Evolutionary conservation across 352 stramenopile genomes (phyloP).

Genomic region (Blastocystis sp.): DNA sequence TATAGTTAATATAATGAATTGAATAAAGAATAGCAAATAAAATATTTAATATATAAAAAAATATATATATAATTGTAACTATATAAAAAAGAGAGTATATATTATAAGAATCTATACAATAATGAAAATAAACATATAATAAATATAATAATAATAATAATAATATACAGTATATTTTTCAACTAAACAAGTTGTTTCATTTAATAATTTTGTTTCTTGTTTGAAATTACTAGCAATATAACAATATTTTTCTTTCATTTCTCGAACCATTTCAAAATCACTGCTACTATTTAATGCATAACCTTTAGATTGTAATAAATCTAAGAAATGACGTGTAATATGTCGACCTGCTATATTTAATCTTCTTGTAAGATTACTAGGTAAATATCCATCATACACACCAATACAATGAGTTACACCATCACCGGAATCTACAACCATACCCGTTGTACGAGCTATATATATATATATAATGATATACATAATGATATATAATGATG

Average conservation of each 20-base stretch:
- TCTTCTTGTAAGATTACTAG: conserved; percentile 63
- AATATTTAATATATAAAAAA: not conserved
- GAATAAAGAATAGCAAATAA: not conserved
- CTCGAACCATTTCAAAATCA: conserved; percentile 69
- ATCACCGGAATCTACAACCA: conserved; percentile 72
- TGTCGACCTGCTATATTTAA: conserved; percentile 69
- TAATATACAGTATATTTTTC: no score
- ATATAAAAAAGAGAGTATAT: not conserved
- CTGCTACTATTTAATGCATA: conserved; percentile 71
- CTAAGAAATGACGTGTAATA: conserved; percentile 79
- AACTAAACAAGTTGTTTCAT: conserved; percentile 40
- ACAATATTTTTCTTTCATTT: conserved; percentile 78
- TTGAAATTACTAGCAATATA: conserved; percentile 69
- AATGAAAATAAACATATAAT: not conserved
- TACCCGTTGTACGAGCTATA: conserved; percentile 55
- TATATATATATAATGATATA: no score
- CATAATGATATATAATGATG: no score
- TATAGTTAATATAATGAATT: conserved; percentile 54
- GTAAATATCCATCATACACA: conserved; percentile 68
- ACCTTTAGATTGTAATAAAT: conserved; percentile 64
- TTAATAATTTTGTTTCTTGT: conserved; percentile 58
- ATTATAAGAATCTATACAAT: not conserved
- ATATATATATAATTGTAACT: not conserved
- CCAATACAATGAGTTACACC: conserved; percentile 66
- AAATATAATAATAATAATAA: no score